Conservation (phyloP, 768 basidiomycete species). For the Phlebiopsis flavidoalba region DNA sequence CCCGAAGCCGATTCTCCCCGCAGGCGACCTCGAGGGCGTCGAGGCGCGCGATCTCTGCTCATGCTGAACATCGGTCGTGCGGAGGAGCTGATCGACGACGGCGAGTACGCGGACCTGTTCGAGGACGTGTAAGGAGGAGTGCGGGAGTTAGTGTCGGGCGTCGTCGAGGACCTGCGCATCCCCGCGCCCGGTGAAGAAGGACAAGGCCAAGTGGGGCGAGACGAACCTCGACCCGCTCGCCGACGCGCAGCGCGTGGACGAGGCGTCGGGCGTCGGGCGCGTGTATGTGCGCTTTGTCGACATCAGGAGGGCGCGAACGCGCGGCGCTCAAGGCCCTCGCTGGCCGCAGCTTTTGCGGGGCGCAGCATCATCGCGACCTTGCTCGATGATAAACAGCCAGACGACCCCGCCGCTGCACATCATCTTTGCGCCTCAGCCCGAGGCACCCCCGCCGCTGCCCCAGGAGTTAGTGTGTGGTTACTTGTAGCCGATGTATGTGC, state of each 20-base stretch:
- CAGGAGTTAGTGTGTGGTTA: constrained; percentile 19
- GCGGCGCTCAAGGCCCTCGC: constrained; percentile 84
- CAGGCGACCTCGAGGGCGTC: constrained; percentile 54
- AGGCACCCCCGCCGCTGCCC: constrained; percentile 76
- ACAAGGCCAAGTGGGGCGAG: constrained; percentile 78
- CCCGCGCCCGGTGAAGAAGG: constrained; percentile 86
- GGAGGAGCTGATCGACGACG: constrained; percentile 86
- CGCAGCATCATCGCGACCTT: constrained; percentile 84
- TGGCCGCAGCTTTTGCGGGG: constrained; percentile 82
- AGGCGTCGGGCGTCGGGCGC: constrained; percentile 88
- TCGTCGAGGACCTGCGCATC: constrained; percentile 82
- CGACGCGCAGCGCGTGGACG: constrained; percentile 71
- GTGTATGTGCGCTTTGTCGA: constrained; percentile 89
- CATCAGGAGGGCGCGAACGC: constrained; percentile 53
- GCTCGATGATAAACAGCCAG: constrained; percentile 76
- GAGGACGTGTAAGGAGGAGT: constrained; percentile 95
- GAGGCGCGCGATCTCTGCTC: constrained; percentile 79
- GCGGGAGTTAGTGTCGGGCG: constrained; percentile 70
- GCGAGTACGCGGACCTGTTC: constrained; percentile 90
- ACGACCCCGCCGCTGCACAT: constrained; percentile 78
- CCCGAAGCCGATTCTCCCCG: constrained; percentile 87
- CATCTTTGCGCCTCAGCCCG: constrained; percentile 82
- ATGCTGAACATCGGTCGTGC: constrained; percentile 99
- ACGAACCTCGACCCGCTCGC: constrained; percentile 57
- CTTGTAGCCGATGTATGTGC: not conserved